Conservation (phyloP, 2,329 filamentous ascomycete genomes). For the Drechslera avenae region DNA sequence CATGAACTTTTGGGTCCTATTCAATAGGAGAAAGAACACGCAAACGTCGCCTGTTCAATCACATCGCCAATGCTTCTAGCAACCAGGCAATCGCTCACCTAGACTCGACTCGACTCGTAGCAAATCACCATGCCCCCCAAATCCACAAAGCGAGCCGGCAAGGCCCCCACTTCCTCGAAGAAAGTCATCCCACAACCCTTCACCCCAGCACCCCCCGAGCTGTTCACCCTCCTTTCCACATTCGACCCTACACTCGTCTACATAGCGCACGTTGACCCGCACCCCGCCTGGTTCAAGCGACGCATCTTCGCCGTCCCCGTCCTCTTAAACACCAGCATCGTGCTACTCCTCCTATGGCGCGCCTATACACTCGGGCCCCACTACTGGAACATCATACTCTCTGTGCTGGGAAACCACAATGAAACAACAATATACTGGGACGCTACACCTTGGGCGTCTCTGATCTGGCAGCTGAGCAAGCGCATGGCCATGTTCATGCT, state of each 20-base stretch:
- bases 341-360: constrained; percentile 68
- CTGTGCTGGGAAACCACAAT: constrained; percentile 69
- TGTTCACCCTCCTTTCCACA: constrained; percentile 68
- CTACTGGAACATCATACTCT: constrained; percentile 71
- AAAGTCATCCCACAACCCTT: constrained; percentile 59
- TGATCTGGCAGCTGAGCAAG: constrained; percentile 62
- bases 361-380: constrained; percentile 70
- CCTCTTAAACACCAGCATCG: constrained; percentile 73
- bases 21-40: background rate
- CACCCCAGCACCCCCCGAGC: constrained; percentile 64
- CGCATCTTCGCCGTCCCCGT: constrained; percentile 83
- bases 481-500: constrained; percentile 71
- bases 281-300: constrained; percentile 72
- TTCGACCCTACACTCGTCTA: constrained; percentile 76
- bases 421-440: constrained; percentile 67
- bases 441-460: constrained; percentile 59
- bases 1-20: background rate
- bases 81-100: background rate
- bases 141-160: constrained; percentile 24
- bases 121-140: constrained; percentile 26
- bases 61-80: constrained; percentile 4
- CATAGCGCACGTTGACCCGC: constrained; percentile 79
- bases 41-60: background rate
- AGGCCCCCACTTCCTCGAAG: constrained; percentile 6
- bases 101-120: background rate